Evolutionary conservation across 2,329 filamentous ascomycete genomes (phyloP), one percentile per base, ranked within the genome.

Genomic region (Apiospora pterosperma): DNA sequence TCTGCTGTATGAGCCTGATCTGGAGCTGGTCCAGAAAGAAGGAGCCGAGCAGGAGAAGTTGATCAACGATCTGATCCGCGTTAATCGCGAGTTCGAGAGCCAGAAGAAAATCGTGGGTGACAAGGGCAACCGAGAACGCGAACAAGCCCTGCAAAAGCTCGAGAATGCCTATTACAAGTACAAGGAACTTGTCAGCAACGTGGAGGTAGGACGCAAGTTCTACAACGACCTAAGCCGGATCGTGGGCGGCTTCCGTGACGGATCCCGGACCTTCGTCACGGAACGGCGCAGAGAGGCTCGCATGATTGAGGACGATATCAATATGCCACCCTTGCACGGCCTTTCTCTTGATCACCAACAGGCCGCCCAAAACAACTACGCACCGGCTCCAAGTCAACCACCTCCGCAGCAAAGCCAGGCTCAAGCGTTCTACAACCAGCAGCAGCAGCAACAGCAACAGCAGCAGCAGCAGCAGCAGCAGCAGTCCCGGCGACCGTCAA

Each of bases 171-270:
- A 97, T 75, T 89, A 93, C 77, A 96, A 95, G 78, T 98, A 98
- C 81, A 97, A 97, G 79, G 95, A 99, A 76, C 92, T 98, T 64
- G 88, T 97, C 64, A 92, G 88, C 69, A 97, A 98, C 74, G 84
- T 97, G 3, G 95, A 98, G 69, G 92, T 91, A 0, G 96, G 93
- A 0, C 85, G 95, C 62, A 97, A 96, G 76, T 99, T 99, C 75
- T 99, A 98, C 81, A 99, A 99, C 70, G 94, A 98, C 73, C 84
- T 99, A 5, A 92, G 91, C 59, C 92, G 91, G 77, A 93, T 98
- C 67, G 92, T 97, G 0, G 90, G 88, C 0, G 81, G 81, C 11
- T 98, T 97, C 76, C 85, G 93, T 21, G 95, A 97, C 69, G 71
- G 69, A 21, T 91, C 92, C 39, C 89, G 89, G 69, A 86, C 85